Evolutionary conservation across 768 basidiomycete genomes (phyloP).

Genomic region (Mrakia blollopis): DNA sequence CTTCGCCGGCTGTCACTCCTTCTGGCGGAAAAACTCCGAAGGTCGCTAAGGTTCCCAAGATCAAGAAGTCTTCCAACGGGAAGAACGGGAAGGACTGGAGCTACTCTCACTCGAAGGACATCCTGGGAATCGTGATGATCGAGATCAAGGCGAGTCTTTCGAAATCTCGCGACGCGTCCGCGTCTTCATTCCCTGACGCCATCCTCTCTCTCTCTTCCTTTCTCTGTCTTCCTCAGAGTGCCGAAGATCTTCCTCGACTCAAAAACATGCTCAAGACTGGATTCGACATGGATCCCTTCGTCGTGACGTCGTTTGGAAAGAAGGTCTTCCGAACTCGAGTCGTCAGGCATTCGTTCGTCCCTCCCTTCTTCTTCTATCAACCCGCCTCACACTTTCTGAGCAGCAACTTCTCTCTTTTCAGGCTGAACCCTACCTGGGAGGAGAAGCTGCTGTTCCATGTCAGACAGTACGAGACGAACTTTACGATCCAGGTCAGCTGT

Average conservation of each 20-base stretch:
- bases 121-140: slow-evolving; percentile 89
- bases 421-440: slow-evolving; percentile 79
- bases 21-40: slow-evolving; percentile 31
- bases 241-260: slow-evolving; percentile 70
- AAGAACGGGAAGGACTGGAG: slow-evolving; percentile 27
- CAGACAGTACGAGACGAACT: slow-evolving; percentile 72
- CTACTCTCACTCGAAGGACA: slow-evolving; percentile 57
- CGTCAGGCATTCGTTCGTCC: slow-evolving; percentile 38
- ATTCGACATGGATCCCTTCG: slow-evolving; percentile 57
- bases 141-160: slow-evolving; percentile 58
- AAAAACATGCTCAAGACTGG: slow-evolving; percentile 54
- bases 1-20: slow-evolving; percentile 35
- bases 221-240: slow-evolving; percentile 47
- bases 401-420: slow-evolving; percentile 60
- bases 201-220: neutral
- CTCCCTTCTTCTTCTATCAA: neutral
- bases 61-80: slow-evolving; percentile 29
- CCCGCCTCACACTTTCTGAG: neutral
- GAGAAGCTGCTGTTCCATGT: slow-evolving; percentile 96
- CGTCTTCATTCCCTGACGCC: no score
- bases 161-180: neutral
- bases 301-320: slow-evolving; percentile 91
- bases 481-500: neutral
- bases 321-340: slow-evolving; percentile 82
- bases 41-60: slow-evolving; percentile 18